Evolutionary conservation across 495 filamentous ascomycete species (phyloP).

Genomic region (Penicillium paxilli): DNA sequence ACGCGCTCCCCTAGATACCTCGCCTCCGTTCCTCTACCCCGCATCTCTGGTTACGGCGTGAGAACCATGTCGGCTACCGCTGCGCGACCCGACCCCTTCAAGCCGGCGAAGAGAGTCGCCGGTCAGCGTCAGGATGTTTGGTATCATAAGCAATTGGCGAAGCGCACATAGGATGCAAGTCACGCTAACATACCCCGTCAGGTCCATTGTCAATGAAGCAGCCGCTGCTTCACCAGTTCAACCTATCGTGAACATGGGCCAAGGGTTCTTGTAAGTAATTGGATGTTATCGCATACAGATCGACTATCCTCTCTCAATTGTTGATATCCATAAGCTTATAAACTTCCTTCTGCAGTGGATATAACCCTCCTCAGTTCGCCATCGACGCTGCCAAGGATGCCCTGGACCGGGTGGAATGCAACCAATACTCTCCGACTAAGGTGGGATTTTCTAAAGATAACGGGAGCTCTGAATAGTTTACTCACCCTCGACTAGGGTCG

Average conservation of each 20-base stretch:
- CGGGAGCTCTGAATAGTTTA: neutral
- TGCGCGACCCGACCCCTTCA: constrained; percentile 52
- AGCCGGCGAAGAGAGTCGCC: constrained; percentile 77
- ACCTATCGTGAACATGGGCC: constrained; percentile 93
- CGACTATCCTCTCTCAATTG: neutral
- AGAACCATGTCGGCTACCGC: constrained; percentile 47
- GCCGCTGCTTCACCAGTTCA: constrained; percentile 79
- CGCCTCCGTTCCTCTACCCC: constrained; percentile 18
- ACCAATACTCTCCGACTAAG: constrained; percentile 96
- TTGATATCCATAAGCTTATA: neutral
- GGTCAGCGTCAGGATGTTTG: constrained; percentile 91
- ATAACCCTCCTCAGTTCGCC: constrained; percentile 93
- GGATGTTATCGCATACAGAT: neutral
- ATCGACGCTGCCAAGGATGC: constrained; percentile 87
- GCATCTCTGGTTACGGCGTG: constrained; percentile 20
- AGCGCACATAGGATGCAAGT: neutral
- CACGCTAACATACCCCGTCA: constrained; percentile 25
- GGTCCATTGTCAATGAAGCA: constrained; percentile 96
- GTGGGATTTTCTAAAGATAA: constrained; percentile 25
- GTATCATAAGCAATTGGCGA: constrained; percentile 43
- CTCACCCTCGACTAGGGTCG: constrained; percentile 57
- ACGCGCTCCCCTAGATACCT: constrained; percentile 4
- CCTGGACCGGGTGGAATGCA: constrained; percentile 92
- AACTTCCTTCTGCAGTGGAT: constrained; percentile 57
- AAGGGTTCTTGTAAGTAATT: constrained; percentile 77